These are phyloP conservation scores for Raffaelea arxii DNA, from an alignment of 2,329 filamentous ascomycete species.

Conservation along the genomic window DNA sequence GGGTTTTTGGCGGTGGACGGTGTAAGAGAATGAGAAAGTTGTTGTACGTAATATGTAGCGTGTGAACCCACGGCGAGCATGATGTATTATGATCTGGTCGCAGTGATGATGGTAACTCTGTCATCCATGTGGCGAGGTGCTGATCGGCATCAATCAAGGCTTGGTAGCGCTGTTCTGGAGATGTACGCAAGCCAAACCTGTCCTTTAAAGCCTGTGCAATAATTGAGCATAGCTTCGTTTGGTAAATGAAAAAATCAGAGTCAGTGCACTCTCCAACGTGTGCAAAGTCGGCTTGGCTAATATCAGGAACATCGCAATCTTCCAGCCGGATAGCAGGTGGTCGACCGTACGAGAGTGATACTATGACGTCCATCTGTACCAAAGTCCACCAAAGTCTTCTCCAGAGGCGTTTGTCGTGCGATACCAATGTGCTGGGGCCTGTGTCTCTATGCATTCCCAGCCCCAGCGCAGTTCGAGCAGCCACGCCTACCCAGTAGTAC, in stretches of 20 bases:
- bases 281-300: slow-evolving; percentile 32
- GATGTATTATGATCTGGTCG: not conserved
- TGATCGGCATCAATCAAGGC: not conserved
- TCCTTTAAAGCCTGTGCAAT: no score
- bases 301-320: slow-evolving; percentile 37
- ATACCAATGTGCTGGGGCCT: slow-evolving; percentile 16
- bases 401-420: slow-evolving; percentile 25
- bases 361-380: slow-evolving; percentile 27
- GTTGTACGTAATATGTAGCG: slow-evolving; percentile 11
- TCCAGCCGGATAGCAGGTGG: slow-evolving; percentile 42
- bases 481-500: slow-evolving; percentile 42
- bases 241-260: not conserved
- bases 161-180: not conserved
- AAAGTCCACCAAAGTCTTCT: slow-evolving; percentile 30
- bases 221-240: not conserved
- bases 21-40: slow-evolving; percentile 8
- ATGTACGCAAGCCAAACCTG: not conserved
- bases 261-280: not conserved
- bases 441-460: slow-evolving; percentile 40
- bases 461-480: slow-evolving; percentile 39
- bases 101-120: slow-evolving; percentile 3
- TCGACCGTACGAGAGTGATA: slow-evolving; percentile 33
- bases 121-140: slow-evolving; percentile 8
- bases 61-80: slow-evolving; percentile 3
- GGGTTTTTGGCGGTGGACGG: slow-evolving; percentile 4